These are phyloP conservation scores for Pythium volutum DNA, from an alignment of 352 stramenopile species.

Conservation along the genomic window DNA sequence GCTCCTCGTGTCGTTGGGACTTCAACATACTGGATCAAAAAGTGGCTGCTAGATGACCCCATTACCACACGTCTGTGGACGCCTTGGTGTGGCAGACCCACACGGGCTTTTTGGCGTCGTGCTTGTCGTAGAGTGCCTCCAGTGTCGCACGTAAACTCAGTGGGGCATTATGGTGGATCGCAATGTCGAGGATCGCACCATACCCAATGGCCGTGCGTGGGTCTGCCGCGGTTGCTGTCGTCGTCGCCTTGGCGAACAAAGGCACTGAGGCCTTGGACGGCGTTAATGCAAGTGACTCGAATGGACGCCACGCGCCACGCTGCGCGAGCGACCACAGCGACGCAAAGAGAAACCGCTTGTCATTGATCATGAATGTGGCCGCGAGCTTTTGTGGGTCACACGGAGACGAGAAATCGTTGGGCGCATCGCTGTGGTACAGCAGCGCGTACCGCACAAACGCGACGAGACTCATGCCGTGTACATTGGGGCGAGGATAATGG, in stretches of 20 bases:
- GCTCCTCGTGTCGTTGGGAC: too few relatives aligned
- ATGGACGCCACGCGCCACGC: constrained; percentile 46
- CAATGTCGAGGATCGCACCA: constrained; percentile 70
- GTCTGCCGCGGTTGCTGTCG: constrained; percentile 25
- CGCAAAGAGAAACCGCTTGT: constrained; percentile 52
- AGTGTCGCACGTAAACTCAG: constrained; percentile 38
- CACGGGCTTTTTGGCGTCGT: constrained; percentile 41
- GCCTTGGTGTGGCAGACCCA: constrained; percentile 43
- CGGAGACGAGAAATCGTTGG: not conserved
- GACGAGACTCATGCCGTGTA: constrained; percentile 52
- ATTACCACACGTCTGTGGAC: not conserved
- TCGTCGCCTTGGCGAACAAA: constrained; percentile 33
- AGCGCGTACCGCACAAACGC: constrained; percentile 61
- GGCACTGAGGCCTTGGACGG: constrained; percentile 29
- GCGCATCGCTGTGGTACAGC: constrained; percentile 54
- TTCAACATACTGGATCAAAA: too few relatives aligned
- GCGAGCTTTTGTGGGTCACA: constrained; percentile 28
- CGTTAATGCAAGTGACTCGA: constrained; percentile 45
- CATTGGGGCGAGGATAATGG: constrained; percentile 41
- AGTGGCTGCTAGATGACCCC: constrained; percentile 1
- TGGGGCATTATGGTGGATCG: constrained; percentile 41
- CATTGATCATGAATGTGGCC: constrained; percentile 46
- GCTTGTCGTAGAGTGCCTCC: constrained; percentile 49
- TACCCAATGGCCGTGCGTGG: constrained; percentile 48
- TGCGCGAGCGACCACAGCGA: constrained; percentile 43